Percentiles rank a stretch among this genome's conserved stretches.
These are phyloP conservation scores for Beauveria sp. DNA, from an alignment of 2,329 filamentous ascomycete genomes.

Conservation along the genomic window DNA sequence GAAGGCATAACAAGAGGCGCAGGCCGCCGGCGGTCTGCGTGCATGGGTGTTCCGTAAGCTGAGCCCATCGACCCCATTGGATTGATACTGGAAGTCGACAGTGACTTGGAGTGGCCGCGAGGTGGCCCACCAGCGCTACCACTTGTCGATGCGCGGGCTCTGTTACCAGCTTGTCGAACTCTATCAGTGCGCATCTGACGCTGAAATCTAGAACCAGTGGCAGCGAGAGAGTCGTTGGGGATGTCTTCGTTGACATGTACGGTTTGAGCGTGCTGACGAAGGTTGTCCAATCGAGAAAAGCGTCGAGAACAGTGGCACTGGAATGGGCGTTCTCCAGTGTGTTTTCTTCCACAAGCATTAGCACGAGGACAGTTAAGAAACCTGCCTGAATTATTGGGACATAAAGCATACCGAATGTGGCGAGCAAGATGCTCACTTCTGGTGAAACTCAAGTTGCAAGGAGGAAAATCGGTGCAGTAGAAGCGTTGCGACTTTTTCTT, in stretches of 20 bases:
- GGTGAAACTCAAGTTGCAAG: slow-evolving; percentile 90
- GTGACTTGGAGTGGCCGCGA: slow-evolving; percentile 74
- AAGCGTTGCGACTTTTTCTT: slow-evolving; percentile 97
- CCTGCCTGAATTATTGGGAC: neutral
- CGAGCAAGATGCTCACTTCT: slow-evolving; percentile 90
- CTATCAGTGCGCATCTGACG: slow-evolving; percentile 84
- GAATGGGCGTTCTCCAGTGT: slow-evolving; percentile 93
- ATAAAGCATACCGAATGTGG: slow-evolving; percentile 66
- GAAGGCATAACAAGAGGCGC: slow-evolving; percentile 76
- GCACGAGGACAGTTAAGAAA: neutral
- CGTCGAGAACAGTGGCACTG: slow-evolving; percentile 90
- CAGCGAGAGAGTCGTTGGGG: slow-evolving; percentile 84
- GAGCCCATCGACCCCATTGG: slow-evolving; percentile 63
- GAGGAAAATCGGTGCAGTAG: slow-evolving; percentile 91
- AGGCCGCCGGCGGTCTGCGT: slow-evolving; percentile 62
- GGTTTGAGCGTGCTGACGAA: slow-evolving; percentile 93
- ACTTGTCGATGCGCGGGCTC: slow-evolving; percentile 69
- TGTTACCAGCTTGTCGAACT: slow-evolving; percentile 61
- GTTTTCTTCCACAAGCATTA: slow-evolving; percentile 55
- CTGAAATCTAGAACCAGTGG: slow-evolving; percentile 85
- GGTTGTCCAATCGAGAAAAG: slow-evolving; percentile 89
- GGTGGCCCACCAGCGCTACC: slow-evolving; percentile 64
- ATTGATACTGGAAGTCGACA: slow-evolving; percentile 81
- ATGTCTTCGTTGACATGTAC: slow-evolving; percentile 98
- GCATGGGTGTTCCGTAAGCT: slow-evolving; percentile 48